Conservation (phyloP, 1,139 yeast genomes). For the Nematodospora anomalae region DNA sequence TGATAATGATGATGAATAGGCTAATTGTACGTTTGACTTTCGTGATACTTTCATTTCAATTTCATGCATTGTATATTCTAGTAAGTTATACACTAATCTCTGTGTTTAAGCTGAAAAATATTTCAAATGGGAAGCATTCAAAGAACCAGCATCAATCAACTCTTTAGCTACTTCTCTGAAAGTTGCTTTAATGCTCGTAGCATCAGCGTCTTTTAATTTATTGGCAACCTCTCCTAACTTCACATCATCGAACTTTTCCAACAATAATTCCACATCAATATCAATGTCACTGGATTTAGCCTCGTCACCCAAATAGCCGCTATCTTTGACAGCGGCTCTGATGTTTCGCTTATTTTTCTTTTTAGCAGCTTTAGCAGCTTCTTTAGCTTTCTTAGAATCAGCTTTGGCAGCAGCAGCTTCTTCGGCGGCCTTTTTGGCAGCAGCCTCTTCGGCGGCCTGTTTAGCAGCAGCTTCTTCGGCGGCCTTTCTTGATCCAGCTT, state of each 20-base stretch:
- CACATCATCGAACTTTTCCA: constrained; percentile 77
- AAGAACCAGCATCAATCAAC: constrained; percentile 33
- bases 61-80: constrained; percentile 2
- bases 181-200: constrained; percentile 51
- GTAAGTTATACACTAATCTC: constrained; percentile 7
- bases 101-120: constrained; percentile 24
- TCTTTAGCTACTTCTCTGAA: constrained; percentile 50
- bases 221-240: constrained; percentile 70
- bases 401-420: constrained; percentile 70
- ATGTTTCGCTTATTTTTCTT: constrained; percentile 96
- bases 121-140: constrained; percentile 36
- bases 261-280: constrained; percentile 73
- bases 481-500: constrained; percentile 95
- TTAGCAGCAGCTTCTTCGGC: constrained; percentile 83
- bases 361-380: constrained; percentile 95
- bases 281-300: constrained; percentile 67
- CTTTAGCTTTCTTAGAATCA: constrained; percentile 85
- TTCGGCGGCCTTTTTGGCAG: constrained; percentile 74
- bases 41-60: background rate
- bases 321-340: constrained; percentile 81
- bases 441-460: constrained; percentile 80
- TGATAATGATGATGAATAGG: constrained; percentile 7
- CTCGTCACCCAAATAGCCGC: constrained; percentile 80
- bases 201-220: constrained; percentile 55
- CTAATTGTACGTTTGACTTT: background rate